These are phyloP conservation scores for Naganishia friedmannii DNA, from an alignment of 768 basidiomycete genomes.

Conservation along the genomic window DNA sequence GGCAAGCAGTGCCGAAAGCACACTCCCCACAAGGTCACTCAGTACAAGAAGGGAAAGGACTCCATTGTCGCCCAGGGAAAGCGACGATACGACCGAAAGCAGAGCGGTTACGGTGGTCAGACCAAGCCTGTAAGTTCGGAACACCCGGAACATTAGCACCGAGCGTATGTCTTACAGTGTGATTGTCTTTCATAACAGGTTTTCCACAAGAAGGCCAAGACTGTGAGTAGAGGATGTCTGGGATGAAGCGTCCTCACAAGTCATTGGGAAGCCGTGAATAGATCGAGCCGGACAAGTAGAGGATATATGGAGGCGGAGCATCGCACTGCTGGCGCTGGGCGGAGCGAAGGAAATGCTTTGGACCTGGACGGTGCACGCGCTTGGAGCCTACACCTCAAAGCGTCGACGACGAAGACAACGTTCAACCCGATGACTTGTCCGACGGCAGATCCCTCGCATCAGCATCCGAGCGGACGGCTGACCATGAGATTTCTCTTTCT, in stretches of 20 bases:
- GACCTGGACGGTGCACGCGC: no score
- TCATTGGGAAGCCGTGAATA: not conserved
- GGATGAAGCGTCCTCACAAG: constrained; percentile 39
- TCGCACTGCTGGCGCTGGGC: not conserved
- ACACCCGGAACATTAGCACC: not conserved
- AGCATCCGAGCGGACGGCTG: not conserved
- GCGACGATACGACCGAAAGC: constrained; percentile 91
- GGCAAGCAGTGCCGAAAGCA: constrained; percentile 95
- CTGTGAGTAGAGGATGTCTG: constrained; percentile 38
- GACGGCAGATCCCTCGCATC: not conserved
- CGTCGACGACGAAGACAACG: no score
- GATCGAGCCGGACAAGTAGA: not conserved
- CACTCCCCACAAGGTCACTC: constrained; percentile 98
- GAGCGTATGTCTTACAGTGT: not conserved
- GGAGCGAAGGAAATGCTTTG: not conserved
- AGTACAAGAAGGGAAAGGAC: constrained; percentile 99
- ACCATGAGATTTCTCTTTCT: not conserved
- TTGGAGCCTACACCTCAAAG: no score
- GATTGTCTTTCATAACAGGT: constrained; percentile 47
- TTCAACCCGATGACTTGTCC: constrained; percentile 5
- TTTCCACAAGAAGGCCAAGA: constrained; percentile 96
- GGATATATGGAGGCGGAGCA: not conserved
- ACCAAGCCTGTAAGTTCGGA: constrained; percentile 72
- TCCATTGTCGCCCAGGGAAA: constrained; percentile 98
- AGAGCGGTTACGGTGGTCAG: constrained; percentile 90